Base-by-base conservation (phyloP, 2,329 filamentous ascomycete species). In the Aspergillus neoniger region DNA sequence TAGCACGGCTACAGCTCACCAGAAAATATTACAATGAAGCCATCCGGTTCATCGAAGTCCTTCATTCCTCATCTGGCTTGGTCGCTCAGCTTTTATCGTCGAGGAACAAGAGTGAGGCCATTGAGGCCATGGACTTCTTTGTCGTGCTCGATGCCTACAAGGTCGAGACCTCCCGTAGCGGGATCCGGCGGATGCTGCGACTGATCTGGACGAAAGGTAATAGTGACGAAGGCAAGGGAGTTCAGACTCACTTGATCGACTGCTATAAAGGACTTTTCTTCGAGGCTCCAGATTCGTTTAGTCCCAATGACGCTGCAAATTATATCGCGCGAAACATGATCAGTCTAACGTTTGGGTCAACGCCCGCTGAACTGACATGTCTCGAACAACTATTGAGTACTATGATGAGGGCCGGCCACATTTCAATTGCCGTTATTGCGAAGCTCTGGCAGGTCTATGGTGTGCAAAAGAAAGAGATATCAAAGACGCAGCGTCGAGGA, bases 151-250 rank as follows among this genome's bases (percentile, higher is more conserved):
- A 99, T 74, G 94, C 93, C 5, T 98, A 98, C 83, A 95, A 96
- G 75, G 89, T 99, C 60, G 91, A 97, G 75, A 91, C 95, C 67
- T 92, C 96, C 72, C 93, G 96, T 75, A 80, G 89, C 41, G 95
- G 96, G 59, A 98, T 99, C 71, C 87, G 94, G 61, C 89, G 92
- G 59, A 99, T 99, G 95, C 83, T 99, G 64, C 89, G 94, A 56
- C 83, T 99, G 19, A 99, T 99, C 75, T 99, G 95, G 95, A 99
- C 95, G 65, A 99, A 99, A 79, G 94, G 95, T 68, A 99, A 98
- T 78, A 98, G 92, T 70, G 95, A 99, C 71, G 96, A 99, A 82
- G 95, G 96, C 70, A 99, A 98, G 79, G 95, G 95, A 58, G 93
- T 99, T 2, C 96, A 99, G 74, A 91, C 91, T 2, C 95, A 99